These are phyloP conservation scores for Penicillium manginii DNA, from an alignment of 495 filamentous ascomycete species.

Conservation along the genomic window DNA sequence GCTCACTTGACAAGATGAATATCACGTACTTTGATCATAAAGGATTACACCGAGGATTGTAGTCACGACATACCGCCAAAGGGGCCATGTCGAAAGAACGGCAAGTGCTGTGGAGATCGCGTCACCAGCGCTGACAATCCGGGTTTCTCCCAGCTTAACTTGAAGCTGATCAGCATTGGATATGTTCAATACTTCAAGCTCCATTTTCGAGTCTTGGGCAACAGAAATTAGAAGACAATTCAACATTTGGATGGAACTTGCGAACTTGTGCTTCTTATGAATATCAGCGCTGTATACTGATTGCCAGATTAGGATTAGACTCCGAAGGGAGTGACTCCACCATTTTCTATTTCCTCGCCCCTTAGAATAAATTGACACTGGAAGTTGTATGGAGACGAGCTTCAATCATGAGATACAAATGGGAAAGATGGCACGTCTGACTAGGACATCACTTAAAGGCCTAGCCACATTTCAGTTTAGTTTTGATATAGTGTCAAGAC, in stretches of 20 bases:
- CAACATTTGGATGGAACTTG: neutral
- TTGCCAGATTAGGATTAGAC: neutral
- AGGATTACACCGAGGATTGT: conserved; percentile 28
- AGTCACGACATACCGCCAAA: conserved; percentile 37
- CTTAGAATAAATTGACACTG: too few relatives aligned
- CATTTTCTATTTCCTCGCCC: too few relatives aligned
- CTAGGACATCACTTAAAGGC: too few relatives aligned
- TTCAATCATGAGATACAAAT: too few relatives aligned
- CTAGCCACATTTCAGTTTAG: too few relatives aligned
- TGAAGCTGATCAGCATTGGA: neutral
- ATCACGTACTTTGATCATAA: conserved; percentile 39
- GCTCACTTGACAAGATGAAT: neutral
- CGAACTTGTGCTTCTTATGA: neutral
- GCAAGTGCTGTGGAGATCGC: too few relatives aligned
- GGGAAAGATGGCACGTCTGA: too few relatives aligned
- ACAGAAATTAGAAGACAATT: neutral
- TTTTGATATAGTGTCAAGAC: too few relatives aligned
- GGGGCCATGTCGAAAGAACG: conserved; percentile 15
- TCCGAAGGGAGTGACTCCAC: too few relatives aligned
- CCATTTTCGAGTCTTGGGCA: neutral
- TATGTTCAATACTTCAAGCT: neutral
- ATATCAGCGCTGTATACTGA: neutral
- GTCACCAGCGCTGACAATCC: too few relatives aligned
- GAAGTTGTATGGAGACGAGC: too few relatives aligned
- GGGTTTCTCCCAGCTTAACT: neutral